Percentiles rank a stretch among this genome's conserved stretches.
These are phyloP conservation scores for Malassezia japonica DNA, from an alignment of 1,284 basidiomycete species.

Conservation along the genomic window DNA sequence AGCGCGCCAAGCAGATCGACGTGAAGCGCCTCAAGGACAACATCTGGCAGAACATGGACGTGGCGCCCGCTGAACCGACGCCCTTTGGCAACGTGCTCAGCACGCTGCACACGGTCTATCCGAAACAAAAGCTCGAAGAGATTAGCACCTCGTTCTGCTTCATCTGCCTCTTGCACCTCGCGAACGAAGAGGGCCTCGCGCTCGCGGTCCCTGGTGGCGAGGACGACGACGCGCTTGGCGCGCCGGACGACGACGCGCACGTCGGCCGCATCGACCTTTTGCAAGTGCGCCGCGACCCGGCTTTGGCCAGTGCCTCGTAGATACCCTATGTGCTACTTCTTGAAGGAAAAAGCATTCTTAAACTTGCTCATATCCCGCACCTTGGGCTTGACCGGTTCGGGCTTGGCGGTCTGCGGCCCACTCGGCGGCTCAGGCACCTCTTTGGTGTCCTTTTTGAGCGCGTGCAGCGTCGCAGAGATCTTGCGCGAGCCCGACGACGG, in stretches of 20 bases:
- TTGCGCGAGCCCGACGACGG: neutral
- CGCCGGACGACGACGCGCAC: neutral
- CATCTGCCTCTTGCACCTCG: conserved; percentile 88
- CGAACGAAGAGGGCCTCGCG: conserved; percentile 78
- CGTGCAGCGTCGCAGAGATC: neutral
- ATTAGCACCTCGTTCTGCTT: conserved; percentile 99
- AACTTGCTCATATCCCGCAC: conserved; percentile 1
- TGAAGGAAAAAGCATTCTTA: conserved; percentile 25
- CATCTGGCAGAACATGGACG: conserved; percentile 77
- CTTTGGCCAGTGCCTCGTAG: neutral
- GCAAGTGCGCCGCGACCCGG: conserved; percentile 3
- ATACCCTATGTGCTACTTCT: conserved; percentile 21
- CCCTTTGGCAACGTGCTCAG: conserved; percentile 72
- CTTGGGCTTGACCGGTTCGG: neutral
- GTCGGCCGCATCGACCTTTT: conserved; percentile 3
- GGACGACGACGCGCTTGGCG: conserved; percentile 8
- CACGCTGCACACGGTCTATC: conserved; percentile 70
- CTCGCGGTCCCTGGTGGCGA: conserved; percentile 15
- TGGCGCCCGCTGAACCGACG: conserved; percentile 11
- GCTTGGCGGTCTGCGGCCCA: neutral
- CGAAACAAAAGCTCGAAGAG: conserved; percentile 86
- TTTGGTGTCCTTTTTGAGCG: neutral
- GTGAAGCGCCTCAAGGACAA: conserved; percentile 94
- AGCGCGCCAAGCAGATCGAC: conserved; percentile 91
- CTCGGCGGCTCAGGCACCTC: conserved; percentile 32